Evolutionary conservation across 2,329 filamentous ascomycete species (phyloP).

Genomic region (Colletotrichum truncatum): DNA sequence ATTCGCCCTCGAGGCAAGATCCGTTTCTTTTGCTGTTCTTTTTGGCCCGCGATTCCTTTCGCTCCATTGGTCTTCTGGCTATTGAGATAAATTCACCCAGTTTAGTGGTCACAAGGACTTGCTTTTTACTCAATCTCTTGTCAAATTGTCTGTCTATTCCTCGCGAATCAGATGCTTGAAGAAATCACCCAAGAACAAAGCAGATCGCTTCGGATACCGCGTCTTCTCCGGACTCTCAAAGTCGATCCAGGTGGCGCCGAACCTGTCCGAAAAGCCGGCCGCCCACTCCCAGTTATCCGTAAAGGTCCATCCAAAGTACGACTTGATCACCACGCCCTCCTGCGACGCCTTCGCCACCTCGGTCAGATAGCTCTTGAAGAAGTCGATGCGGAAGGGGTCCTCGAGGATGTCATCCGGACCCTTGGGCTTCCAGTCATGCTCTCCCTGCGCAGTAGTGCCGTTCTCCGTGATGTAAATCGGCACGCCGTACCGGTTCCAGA

Average conservation of each 20-base stretch:
- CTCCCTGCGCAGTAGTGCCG: conserved; percentile 49
- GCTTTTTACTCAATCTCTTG: too few relatives aligned
- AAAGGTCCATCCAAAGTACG: conserved; percentile 52
- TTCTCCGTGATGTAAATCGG: conserved; percentile 55
- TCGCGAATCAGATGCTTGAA: conserved; percentile 39
- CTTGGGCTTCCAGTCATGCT: conserved; percentile 42
- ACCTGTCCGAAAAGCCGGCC: conserved; percentile 49
- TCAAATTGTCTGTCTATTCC: neutral
- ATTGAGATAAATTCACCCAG: too few relatives aligned
- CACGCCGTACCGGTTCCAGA: conserved; percentile 48
- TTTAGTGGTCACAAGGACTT: too few relatives aligned
- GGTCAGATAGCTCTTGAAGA: conserved; percentile 47
- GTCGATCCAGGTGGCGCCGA: conserved; percentile 51
- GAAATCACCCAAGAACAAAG: conserved; percentile 39
- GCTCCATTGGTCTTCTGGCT: neutral
- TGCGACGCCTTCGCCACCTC: conserved; percentile 47
- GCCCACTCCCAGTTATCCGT: conserved; percentile 56
- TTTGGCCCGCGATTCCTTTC: neutral
- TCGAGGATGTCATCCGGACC: conserved; percentile 44
- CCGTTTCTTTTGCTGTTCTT: neutral
- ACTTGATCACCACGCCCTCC: conserved; percentile 47
- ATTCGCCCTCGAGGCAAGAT: conserved; percentile 30
- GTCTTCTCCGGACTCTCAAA: conserved; percentile 45
- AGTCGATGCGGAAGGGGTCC: conserved; percentile 48
- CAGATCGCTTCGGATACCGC: conserved; percentile 44